Base-by-base conservation (phyloP, 768 basidiomycete genomes). In the Inosperma sp. region DNA sequence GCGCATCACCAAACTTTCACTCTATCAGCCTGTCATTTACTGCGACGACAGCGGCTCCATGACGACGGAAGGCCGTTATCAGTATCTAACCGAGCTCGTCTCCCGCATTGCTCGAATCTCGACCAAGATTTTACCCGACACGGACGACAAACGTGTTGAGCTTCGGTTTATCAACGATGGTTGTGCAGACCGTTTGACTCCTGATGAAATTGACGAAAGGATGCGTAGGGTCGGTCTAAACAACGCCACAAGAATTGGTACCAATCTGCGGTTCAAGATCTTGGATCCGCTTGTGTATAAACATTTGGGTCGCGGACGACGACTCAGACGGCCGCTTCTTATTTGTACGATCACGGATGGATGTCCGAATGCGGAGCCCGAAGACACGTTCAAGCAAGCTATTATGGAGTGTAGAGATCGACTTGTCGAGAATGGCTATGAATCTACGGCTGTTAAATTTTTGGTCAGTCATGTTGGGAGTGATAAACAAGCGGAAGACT, bases 161-260 rank as follows among this genome's bases (percentile, higher is more conserved):
- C 51, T 66, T 19, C 55, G 59, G 16, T 66, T 63, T 51, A 66
- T 66, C 49, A 66, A 66, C 36, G 36, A 57, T n/a, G 6, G 9
- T 2, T 49, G 30, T 17, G 25, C 10, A 1, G 29, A n/a, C 1
- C 16, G 23, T 3, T 7, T 33, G 14, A 29, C 48, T 7, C 39
- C 35, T 35, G 40, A 45, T 1, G 29, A 33, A 17, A 52, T 58
- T 5, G 35, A 16, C 5, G 19, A 51, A 10, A 22, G 30, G 7
- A 55, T 54, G 42, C 42, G 21, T 21, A 19, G n/a, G 31, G 45
- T 45, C 14, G 17, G n/a, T 17, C 52, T 46, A 16, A 33, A 34
- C 3, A 50, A 56, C 7, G 16, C 14, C 10, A 57, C 56, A 25
- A 37, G 31, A 1, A 45, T 59, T 21, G 58, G 56, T n/a, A 50